Conservation (phyloP, 1,139 yeast genomes). For the Diutina siamensis region DNA sequence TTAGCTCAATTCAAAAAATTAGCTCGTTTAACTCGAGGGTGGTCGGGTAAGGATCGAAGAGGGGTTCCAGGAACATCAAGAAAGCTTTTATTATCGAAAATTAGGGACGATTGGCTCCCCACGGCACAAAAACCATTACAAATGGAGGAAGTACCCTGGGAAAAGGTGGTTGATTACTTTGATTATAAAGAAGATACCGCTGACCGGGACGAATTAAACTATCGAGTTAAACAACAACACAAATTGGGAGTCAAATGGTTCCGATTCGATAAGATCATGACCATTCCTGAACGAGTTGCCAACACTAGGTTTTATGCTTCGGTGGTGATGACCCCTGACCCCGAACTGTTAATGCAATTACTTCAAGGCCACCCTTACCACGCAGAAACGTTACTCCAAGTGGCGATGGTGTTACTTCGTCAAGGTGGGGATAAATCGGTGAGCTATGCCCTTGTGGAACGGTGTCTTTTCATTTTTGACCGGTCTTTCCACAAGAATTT, state of each 20-base stretch:
- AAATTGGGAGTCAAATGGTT: slow-evolving; percentile 44
- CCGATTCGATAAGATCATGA: slow-evolving; percentile 32
- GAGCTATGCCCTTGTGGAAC: slow-evolving; percentile 61
- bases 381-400: slow-evolving; percentile 68
- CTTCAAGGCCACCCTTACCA: slow-evolving; percentile 60
- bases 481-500: slow-evolving; percentile 33
- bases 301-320: slow-evolving; percentile 56
- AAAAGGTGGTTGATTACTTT: slow-evolving; percentile 30
- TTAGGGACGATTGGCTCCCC: slow-evolving; percentile 78
- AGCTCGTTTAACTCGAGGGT: slow-evolving; percentile 56
- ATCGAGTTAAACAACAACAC: slow-evolving; percentile 27
- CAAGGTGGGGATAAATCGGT: slow-evolving; percentile 65
- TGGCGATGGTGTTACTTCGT: slow-evolving; percentile 60
- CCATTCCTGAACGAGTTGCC: slow-evolving; percentile 30
- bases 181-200: slow-evolving; percentile 24
- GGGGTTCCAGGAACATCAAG: slow-evolving; percentile 64
- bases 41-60: slow-evolving; percentile 74
- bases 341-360: slow-evolving; percentile 48
- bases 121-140: slow-evolving; percentile 49
- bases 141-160: slow-evolving; percentile 43
- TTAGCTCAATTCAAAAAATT: slow-evolving; percentile 51
- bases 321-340: slow-evolving; percentile 62
- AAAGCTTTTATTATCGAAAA: slow-evolving; percentile 55
- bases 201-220: slow-evolving; percentile 18
- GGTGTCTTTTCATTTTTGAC: slow-evolving; percentile 72